Evolutionary conservation across 208 protist species (phyloP).

Genomic region (Wallacemonas sp.): DNA sequence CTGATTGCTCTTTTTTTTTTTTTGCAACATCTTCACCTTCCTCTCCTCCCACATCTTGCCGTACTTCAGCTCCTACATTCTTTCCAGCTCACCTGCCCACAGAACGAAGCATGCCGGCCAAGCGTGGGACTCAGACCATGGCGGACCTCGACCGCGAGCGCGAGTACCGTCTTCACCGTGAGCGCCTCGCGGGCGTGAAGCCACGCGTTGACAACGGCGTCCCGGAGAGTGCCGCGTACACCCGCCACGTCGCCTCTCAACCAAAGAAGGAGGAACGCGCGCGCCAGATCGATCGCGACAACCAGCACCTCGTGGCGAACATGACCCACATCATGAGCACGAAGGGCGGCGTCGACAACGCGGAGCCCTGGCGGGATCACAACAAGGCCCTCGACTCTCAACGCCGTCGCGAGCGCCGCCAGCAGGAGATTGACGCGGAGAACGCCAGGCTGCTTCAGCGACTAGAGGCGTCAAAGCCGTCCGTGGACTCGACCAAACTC

Average conservation of each 20-base stretch:
- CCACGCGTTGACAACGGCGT: conserved; percentile 50
- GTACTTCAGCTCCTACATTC: neutral
- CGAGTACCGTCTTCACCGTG: conserved; percentile 51
- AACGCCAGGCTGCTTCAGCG: conserved; percentile 58
- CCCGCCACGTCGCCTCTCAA: conserved; percentile 34
- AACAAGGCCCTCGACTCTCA: conserved; percentile 50
- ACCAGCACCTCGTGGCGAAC: conserved; percentile 53
- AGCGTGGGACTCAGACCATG: conserved; percentile 15
- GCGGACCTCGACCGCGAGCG: conserved; percentile 44
- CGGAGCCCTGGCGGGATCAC: conserved; percentile 53
- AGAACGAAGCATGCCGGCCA: too few relatives aligned
- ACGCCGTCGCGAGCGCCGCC: conserved; percentile 34
- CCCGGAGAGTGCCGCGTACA: conserved; percentile 34
- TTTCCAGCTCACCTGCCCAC: too few relatives aligned
- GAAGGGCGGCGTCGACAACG: conserved; percentile 62
- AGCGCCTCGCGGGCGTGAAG: conserved; percentile 43
- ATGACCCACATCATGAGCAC: conserved; percentile 72
- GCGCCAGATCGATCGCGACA: conserved; percentile 50
- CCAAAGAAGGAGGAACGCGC: conserved; percentile 31
- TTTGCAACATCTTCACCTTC: neutral
- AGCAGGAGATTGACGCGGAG: conserved; percentile 43
- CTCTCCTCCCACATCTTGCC: neutral
- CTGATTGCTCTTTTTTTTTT: neutral
- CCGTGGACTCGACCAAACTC: conserved; percentile 49
- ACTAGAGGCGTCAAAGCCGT: conserved; percentile 42